These are phyloP conservation scores for Berberis vulgaris DNA, from an alignment of 164 flowering plant species.

Conservation along the genomic window DNA sequence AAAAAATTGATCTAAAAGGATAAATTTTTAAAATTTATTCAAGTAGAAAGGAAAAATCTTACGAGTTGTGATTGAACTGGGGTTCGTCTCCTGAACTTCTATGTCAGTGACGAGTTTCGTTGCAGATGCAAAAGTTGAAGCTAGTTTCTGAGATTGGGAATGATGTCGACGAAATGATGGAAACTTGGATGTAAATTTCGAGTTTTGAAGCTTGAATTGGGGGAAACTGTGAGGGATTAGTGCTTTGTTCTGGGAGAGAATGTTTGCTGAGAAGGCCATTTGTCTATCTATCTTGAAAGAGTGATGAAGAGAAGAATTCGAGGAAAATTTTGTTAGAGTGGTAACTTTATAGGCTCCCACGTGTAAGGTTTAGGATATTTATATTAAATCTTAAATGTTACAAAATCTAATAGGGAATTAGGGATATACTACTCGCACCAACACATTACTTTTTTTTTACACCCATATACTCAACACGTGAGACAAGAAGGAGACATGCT, in stretches of 20 bases:
- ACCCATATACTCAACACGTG: no score
- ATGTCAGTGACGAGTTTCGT: constrained; percentile 11
- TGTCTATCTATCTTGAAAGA: neutral
- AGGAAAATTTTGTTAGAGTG: neutral
- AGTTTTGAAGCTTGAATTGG: constrained; percentile 3
- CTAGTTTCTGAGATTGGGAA: constrained; percentile 3
- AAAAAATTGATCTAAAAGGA: neutral
- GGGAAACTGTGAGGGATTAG: constrained; percentile 3
- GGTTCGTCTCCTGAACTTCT: constrained; percentile 6
- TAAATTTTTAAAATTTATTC: no score
- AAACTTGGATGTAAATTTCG: constrained; percentile 6
- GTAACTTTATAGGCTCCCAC: no score
- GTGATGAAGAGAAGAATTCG: neutral
- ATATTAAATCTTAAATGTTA: no score
- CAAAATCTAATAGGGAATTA: no score
- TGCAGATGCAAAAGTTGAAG: constrained; percentile 12
- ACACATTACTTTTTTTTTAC: no score
- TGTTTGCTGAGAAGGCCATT: constrained; percentile 13
- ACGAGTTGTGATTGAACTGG: constrained; percentile 1
- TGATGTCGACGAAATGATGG: neutral
- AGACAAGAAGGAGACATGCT: no score
- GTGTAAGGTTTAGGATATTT: no score
- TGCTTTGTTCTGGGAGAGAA: constrained; percentile 9
- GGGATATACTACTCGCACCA: no score
- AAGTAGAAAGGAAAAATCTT: neutral